Conservation (phyloP, 768 basidiomycete genomes). For the Mycena vulgaris region DNA sequence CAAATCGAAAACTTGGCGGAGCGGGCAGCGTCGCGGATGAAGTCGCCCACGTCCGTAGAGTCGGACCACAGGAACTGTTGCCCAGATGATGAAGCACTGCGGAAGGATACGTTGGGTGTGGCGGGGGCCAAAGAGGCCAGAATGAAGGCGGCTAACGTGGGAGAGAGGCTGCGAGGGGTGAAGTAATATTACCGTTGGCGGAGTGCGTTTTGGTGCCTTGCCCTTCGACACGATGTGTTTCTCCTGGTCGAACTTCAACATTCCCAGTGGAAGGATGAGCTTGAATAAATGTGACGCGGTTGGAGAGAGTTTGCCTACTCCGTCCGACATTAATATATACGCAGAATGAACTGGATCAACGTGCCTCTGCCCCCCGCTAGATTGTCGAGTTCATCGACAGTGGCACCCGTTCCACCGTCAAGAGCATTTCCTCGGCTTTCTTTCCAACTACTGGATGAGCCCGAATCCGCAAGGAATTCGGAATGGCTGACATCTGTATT, state of each 20-base stretch:
- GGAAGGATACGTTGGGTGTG: slow-evolving; percentile 60
- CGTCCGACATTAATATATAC: neutral
- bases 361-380: slow-evolving; percentile 19
- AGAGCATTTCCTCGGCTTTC: slow-evolving; percentile 5
- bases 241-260: slow-evolving; percentile 37
- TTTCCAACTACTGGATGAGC: slow-evolving; percentile 25
- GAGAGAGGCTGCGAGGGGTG: slow-evolving; percentile 81
- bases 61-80: slow-evolving; percentile 70
- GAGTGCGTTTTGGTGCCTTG: slow-evolving; percentile 27
- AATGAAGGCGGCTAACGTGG: slow-evolving; percentile 73
- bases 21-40: slow-evolving; percentile 73
- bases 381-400: slow-evolving; percentile 17
- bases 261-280: slow-evolving; percentile 67
- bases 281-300: slow-evolving; percentile 79
- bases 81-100: slow-evolving; percentile 50
- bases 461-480: slow-evolving; percentile 19
- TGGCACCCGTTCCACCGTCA: slow-evolving; percentile 7
- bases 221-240: slow-evolving; percentile 19
- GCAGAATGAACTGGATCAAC: neutral
- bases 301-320: slow-evolving; percentile 71
- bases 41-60: slow-evolving; percentile 76
- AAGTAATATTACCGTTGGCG: slow-evolving; percentile 72
- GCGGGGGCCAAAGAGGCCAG: slow-evolving; percentile 57
- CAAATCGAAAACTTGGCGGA: slow-evolving; percentile 68
- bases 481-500: slow-evolving; percentile 35